These are phyloP conservation scores for Camelina neglecta DNA, from an alignment of 345 rosid genomes.

Conservation along the genomic window DNA sequence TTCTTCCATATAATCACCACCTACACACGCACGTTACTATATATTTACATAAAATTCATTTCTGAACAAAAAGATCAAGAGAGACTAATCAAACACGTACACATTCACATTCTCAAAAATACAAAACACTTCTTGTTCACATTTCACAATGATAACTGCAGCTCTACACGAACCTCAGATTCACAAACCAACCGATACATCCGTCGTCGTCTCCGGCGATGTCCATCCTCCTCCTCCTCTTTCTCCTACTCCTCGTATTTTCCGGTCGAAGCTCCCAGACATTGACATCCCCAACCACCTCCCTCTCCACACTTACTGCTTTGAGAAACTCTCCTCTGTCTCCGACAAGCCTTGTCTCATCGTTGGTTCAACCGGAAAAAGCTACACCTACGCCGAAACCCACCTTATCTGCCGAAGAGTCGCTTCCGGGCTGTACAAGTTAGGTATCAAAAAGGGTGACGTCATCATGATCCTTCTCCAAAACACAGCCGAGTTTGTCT, in stretches of 20 bases:
- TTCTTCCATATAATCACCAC: not conserved
- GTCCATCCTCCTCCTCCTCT: constrained; percentile 21
- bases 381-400: constrained; percentile 58
- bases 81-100: not conserved
- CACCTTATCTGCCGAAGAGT: constrained; percentile 52
- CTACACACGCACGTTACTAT: constrained; percentile 29
- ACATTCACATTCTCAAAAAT: not conserved
- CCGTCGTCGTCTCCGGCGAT: constrained; percentile 26
- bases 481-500: constrained; percentile 80
- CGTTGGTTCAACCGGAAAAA: constrained; percentile 57
- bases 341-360: constrained; percentile 68
- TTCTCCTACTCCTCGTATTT: constrained; percentile 46
- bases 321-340: constrained; percentile 50
- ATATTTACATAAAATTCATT: constrained; percentile 1
- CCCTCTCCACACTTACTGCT: constrained; percentile 80
- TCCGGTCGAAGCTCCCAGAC: constrained; percentile 82
- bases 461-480: constrained; percentile 90
- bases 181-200: constrained; percentile 36
- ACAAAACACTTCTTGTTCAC: not conserved
- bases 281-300: constrained; percentile 75
- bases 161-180: constrained; percentile 35
- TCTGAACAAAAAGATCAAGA: not conserved
- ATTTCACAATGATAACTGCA: constrained; percentile 39
- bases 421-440: constrained; percentile 63
- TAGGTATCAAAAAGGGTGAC: constrained; percentile 72